Evolutionary conservation across 306 rosid genomes (phyloP).

Genomic region (Senna siamea): DNA sequence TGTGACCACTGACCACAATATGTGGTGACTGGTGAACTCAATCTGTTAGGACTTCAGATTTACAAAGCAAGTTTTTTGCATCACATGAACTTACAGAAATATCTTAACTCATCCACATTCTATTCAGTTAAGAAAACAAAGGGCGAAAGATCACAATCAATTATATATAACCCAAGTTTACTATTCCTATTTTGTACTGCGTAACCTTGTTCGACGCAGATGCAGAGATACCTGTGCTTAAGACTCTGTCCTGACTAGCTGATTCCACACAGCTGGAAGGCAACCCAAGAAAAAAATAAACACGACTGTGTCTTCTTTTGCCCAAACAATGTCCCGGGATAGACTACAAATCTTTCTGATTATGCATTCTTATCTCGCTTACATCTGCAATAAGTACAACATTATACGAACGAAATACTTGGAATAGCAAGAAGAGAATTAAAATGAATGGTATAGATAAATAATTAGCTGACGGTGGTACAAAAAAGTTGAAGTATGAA

Average conservation of each 20-base stretch:
- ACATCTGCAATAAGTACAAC: constrained; percentile 37
- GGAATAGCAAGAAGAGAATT: constrained; percentile 27
- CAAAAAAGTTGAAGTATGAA: too few species aligned
- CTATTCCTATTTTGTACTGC: constrained; percentile 23
- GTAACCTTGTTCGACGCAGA: constrained; percentile 19
- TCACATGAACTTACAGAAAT: constrained; percentile 13
- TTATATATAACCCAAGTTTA: constrained; percentile 16
- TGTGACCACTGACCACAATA: neutral
- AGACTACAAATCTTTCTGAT: neutral
- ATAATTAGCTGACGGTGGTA: constrained; percentile 2
- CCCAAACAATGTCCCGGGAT: neutral
- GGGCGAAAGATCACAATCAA: constrained; percentile 31
- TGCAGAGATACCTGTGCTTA: constrained; percentile 29
- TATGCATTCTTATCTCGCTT: constrained; percentile 30
- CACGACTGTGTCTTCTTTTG: constrained; percentile 22
- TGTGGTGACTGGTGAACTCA: constrained; percentile 13
- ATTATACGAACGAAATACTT: constrained; percentile 13
- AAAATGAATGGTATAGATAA: neutral
- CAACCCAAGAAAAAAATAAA: constrained; percentile 25
- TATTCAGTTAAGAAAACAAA: constrained; percentile 18
- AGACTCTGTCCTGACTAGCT: constrained; percentile 13
- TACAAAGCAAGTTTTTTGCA: constrained; percentile 15
- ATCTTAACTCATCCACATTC: constrained; percentile 29
- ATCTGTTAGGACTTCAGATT: neutral
- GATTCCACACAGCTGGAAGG: constrained; percentile 30